Evolutionary conservation across 495 filamentous ascomycete genomes (phyloP).

Genomic region (Aspergillus diversus): DNA sequence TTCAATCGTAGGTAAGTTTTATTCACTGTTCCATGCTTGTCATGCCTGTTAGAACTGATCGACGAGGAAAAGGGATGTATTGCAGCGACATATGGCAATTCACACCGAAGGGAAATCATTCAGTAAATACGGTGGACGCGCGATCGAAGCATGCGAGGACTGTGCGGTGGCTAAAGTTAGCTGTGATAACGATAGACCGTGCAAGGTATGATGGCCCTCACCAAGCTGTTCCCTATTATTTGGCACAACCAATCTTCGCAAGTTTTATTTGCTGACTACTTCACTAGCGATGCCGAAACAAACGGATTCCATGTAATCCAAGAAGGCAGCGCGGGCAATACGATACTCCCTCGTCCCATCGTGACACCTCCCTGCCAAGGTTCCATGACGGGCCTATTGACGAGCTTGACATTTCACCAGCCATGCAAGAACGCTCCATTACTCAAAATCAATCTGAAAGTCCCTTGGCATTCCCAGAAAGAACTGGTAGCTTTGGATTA

Average conservation of each 20-base stretch:
- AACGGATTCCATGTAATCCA: slow-evolving; percentile 21
- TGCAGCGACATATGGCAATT: slow-evolving; percentile 32
- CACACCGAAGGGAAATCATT: slow-evolving; percentile 25
- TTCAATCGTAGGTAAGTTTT: slow-evolving; percentile 27
- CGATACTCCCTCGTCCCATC: neutral
- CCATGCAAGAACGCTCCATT: neutral
- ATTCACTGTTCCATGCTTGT: no score
- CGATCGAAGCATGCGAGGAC: slow-evolving; percentile 28
- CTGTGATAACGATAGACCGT: slow-evolving; percentile 32
- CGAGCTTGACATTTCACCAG: no score
- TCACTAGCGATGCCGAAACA: slow-evolving; percentile 22
- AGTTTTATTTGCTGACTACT: neutral
- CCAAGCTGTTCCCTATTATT: neutral
- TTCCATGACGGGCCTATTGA: no score
- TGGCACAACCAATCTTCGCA: no score
- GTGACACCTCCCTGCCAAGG: neutral
- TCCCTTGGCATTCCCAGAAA: neutral
- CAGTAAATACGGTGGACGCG: slow-evolving; percentile 22
- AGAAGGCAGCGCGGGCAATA: neutral
- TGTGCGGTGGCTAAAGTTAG: slow-evolving; percentile 32
- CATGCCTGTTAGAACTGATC: no score
- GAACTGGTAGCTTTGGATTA: neutral
- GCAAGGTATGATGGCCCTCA: slow-evolving; percentile 20
- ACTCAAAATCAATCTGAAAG: neutral
- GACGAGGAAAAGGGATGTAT: slow-evolving; percentile 20